Evolutionary conservation across 2,329 filamentous ascomycete genomes (phyloP), one percentile per base, ranked within the genome.

Genomic region (Pseudopyricularia cyperi): DNA sequence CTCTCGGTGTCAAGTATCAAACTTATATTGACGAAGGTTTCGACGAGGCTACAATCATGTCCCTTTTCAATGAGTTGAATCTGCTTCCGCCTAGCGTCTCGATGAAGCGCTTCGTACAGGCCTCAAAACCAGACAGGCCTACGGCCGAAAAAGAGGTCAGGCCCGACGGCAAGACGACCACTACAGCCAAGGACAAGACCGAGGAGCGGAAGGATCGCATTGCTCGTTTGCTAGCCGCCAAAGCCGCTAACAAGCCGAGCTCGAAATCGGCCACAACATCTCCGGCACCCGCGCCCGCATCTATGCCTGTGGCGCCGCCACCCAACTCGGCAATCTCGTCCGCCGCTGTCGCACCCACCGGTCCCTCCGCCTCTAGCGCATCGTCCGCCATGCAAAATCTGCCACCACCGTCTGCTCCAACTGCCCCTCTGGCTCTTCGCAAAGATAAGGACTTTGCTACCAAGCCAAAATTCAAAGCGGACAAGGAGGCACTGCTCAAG

Each of bases 161-260:
- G 15, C 14, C 52, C 28, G 28, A 24, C 7, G 34, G 2, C 11
- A 46, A 11, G 14, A 39, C 3, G 7, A 17, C 4, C 7, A 30
- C 35, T 48, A 35, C 37, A n/a, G 17, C 34, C 14, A 22, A 24
- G 15, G 50, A 51, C 19, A 55, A 57, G 22, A 46, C 53, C n/a
- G 73, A 85, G 56, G 81, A 86, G 60, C 76, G 87, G 22, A 87
- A 87, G 58, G 85, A 89, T 57, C 80, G 87, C 42, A 87, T 91
- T 54, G 85, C 86, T 4, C 80, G 83, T 48, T 74, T 89, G 52
- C 72, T 89, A 52, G 86, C 86, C n/a, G 81, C 79, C 1, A 89
- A 87, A 63, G 76, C 75, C 50, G 77, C 79, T 33, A 85, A 83
- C 33, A 50, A 50, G 12, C 3, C 47, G 9, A 8, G 46, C 14